These are phyloP conservation scores for Citrullus mucosospermus DNA, from an alignment of 306 rosid species.

Conservation along the genomic window DNA sequence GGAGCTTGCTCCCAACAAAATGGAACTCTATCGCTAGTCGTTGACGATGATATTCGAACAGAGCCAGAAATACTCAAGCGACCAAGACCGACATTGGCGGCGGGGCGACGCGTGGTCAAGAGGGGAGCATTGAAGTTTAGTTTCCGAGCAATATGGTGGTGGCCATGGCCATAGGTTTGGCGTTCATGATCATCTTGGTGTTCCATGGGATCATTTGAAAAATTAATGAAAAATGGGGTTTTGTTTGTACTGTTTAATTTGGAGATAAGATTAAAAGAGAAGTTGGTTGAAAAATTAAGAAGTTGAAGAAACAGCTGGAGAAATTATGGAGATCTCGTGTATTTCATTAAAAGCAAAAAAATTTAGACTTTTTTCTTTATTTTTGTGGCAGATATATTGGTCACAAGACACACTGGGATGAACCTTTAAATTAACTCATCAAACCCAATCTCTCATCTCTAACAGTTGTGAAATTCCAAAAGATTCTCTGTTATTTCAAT, in stretches of 20 bases:
- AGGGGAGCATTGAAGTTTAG: constrained; percentile 61
- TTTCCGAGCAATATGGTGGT: constrained; percentile 31
- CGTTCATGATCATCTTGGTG: constrained; percentile 5
- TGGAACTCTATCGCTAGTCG: constrained; percentile 37
- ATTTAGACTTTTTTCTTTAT: background rate
- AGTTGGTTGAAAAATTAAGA: constrained; percentile 32
- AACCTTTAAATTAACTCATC: background rate
- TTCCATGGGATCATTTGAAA: constrained; percentile 5
- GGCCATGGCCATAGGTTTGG: constrained; percentile 2
- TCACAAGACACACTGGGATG: background rate
- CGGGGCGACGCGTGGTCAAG: constrained; percentile 46
- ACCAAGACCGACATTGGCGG: background rate
- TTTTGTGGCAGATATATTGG: background rate
- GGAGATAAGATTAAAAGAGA: background rate
- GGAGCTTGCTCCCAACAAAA: constrained; percentile 82
- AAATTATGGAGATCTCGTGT: constrained; percentile 43
- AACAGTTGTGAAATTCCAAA: background rate
- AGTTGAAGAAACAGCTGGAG: constrained; percentile 27
- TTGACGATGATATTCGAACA: constrained; percentile 10
- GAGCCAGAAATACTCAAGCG: constrained; percentile 6
- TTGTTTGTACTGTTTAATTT: too few relatives aligned
- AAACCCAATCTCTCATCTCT: background rate
- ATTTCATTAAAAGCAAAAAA: constrained; percentile 10
- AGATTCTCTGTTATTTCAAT: background rate
- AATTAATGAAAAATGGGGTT: background rate